Percentiles rank a stretch among this genome's conserved stretches.
Conservation (phyloP, 2,329 filamentous ascomycete genomes). For the Trichoderma pleuroti region DNA sequence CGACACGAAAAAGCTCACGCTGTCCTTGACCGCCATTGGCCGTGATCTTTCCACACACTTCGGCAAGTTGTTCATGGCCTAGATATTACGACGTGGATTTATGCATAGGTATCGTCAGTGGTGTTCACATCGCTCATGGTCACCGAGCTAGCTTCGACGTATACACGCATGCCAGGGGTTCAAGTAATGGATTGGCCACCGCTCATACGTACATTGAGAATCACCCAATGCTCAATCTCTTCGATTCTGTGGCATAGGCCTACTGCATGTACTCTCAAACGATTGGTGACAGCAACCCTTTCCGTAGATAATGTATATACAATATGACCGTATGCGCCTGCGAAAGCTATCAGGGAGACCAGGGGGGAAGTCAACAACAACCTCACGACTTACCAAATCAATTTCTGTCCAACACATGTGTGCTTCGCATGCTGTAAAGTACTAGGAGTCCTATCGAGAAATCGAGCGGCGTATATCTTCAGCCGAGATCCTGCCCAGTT, state of each 20-base stretch:
- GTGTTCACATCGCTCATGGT: neutral
- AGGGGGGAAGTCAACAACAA: neutral
- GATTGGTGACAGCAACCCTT: neutral
- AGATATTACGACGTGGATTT: neutral
- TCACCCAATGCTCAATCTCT: neutral
- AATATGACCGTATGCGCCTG: neutral
- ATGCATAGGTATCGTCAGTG: neutral
- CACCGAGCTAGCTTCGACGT: neutral
- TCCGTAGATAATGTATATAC: neutral
- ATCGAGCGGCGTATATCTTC: neutral
- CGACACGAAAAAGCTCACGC: neutral
- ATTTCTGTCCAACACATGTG: neutral
- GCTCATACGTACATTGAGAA: neutral
- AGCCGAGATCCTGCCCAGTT: neutral
- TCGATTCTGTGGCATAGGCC: neutral
- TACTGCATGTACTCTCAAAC: neutral
- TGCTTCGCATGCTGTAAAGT: neutral
- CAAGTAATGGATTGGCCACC: neutral
- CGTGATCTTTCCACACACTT: neutral
- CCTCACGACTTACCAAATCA: neutral
- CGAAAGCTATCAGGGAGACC: neutral
- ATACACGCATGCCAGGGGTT: neutral
- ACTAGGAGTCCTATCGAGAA: neutral
- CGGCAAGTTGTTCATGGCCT: neutral
- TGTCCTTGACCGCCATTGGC: neutral